Evolutionary conservation across 2,329 filamentous ascomycete genomes (phyloP), one percentile per base, ranked within the genome.

Genomic region (Cucurbitaria berberidis): DNA sequence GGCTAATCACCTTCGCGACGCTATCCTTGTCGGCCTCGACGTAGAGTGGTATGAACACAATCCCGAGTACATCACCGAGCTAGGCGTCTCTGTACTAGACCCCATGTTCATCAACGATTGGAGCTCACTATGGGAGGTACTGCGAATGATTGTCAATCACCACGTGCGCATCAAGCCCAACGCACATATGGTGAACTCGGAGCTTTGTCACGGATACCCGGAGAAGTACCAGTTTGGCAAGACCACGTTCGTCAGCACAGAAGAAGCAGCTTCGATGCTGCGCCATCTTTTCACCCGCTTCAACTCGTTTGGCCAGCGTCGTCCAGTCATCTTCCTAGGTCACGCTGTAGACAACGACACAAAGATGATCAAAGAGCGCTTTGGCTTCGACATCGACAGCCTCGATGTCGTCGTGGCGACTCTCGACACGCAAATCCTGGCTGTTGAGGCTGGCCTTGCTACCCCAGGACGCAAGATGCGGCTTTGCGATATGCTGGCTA

Each of bases 271-370:
- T 15, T 13, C 38, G 1, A 34, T 59, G 22, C 51, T 67, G 2
- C n/a, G 36, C 1, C 10, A 49, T 0, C 7, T 38, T 2, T 60
- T 67, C 18, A 10, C 36, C 3, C 49, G 51, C 1, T 39, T 16
- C 9, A 38, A 48, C 16, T 11, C 24, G 1, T 16, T 30, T 13
- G 32, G 40, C 0, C n/a, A 27, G 1, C 34, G 34, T 0, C 54
- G 58, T 1, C 61, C 60, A 0, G 39, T 66, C 16, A 58, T 68
- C 1, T 59, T 68, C 40, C n/a, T 68, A 0, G 66, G 66, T 5
- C 63, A 68, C 18, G 66, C 57, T 3, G 44, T 65, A 0, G 49
- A 51, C 2, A 62, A 61, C 16, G 61, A 68, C 39, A 40, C 51
- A 11, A 34, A 46, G n/a, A 38, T 50, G n/a, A 43, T 66, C 15